Evolutionary conservation across 768 basidiomycete genomes (phyloP).

Genomic region (Galerina sulciceps): DNA sequence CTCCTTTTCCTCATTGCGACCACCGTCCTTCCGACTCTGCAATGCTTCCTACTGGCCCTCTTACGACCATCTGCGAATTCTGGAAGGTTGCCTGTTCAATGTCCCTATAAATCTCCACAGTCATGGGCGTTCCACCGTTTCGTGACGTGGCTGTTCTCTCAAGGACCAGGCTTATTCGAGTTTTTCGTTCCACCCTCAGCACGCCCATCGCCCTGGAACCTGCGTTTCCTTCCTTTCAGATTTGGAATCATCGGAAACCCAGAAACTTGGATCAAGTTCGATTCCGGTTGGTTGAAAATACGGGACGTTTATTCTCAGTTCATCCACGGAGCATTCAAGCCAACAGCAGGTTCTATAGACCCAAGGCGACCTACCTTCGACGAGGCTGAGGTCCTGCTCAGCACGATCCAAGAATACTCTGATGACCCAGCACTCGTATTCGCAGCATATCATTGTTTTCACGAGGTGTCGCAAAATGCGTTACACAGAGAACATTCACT

Average conservation of each 20-base stretch:
- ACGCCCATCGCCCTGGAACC: neutral
- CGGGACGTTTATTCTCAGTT: constrained; percentile 1
- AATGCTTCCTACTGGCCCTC: constrained; percentile 8
- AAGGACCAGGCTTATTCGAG: neutral
- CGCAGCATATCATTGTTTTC: constrained; percentile 3
- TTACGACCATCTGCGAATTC: constrained; percentile 1
- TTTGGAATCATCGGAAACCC: neutral
- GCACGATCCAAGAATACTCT: neutral
- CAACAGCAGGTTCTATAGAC: neutral
- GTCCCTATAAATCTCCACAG: constrained; percentile 33
- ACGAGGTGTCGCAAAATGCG: neutral
- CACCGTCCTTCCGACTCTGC: constrained; percentile 26
- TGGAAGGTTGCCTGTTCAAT: constrained; percentile 11
- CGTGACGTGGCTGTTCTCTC: neutral
- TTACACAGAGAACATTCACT: neutral
- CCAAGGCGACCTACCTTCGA: neutral
- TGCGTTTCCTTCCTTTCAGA: neutral
- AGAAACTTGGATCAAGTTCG: neutral
- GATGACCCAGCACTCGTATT: neutral
- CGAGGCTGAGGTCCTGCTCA: neutral
- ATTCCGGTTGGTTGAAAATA: neutral
- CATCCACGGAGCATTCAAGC: neutral
- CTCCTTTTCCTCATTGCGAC: constrained; percentile 24
- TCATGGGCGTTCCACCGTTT: constrained; percentile 25
- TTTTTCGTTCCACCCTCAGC: neutral